phyloP scores from a whole-genome alignment of 139 green algal genomes.

The Ostreobium quekettii region DNA sequence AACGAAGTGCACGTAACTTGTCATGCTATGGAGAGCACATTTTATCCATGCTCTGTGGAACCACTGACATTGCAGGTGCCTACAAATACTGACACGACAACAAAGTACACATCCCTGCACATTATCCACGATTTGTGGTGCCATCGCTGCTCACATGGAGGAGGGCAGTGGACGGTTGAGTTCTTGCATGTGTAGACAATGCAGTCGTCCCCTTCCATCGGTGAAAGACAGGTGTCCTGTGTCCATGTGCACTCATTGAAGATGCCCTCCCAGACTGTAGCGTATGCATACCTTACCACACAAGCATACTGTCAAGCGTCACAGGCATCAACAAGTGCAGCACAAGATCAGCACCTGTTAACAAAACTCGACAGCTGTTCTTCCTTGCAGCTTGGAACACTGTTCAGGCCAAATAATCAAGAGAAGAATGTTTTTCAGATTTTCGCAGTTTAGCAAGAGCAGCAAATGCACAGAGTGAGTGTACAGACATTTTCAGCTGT shows the following conservation, averaged over 20 bases:
- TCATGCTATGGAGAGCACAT: no score
- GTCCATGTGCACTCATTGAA: slow-evolving; percentile 40
- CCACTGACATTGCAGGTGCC: no score
- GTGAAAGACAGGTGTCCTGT: slow-evolving; percentile 32
- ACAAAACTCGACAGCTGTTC: background rate
- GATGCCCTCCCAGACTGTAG: slow-evolving; percentile 45
- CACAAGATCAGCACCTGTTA: background rate
- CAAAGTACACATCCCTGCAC: background rate
- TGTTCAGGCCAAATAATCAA: no score
- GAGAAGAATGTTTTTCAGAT: no score
- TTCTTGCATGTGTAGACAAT: slow-evolving; percentile 38
- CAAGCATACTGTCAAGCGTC: slow-evolving; percentile 4
- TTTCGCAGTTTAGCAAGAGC: no score
- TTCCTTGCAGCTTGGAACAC: slow-evolving; percentile 11
- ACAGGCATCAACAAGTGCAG: background rate
- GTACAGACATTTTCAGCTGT: no score
- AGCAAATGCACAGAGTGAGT: no score
- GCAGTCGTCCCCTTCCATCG: slow-evolving; percentile 47
- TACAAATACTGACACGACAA: background rate
- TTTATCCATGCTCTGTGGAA: no score
- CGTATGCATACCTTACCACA: slow-evolving; percentile 42
- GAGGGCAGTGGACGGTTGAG: slow-evolving; percentile 31
- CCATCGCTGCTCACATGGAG: slow-evolving; percentile 15
- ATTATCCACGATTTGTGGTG: background rate
- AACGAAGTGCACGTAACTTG: no score